Evolutionary conservation across 31 red algal genomes (phyloP), one percentile per base, ranked within the genome.

Genomic region (Asparagopsis taxiformis): DNA sequence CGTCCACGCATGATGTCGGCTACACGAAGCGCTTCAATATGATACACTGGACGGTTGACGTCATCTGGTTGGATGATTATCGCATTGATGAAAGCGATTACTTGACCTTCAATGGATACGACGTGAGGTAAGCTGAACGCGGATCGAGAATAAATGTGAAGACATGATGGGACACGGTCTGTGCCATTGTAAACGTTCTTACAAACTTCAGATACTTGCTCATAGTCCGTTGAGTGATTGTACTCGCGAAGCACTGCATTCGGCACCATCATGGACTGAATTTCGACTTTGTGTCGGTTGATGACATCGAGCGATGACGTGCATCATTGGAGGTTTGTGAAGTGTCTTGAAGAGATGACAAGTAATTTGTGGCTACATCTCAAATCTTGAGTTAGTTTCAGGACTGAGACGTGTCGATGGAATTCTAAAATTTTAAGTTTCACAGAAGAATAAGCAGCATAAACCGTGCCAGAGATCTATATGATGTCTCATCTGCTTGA

Each of bases 161-260:
- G 63, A 44, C 21, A 19, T 3, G 28, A 2, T 10, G 63, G 63
- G 16, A 67, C 4, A 20, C 44, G 44, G 19, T 67, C 63, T 46
- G 13, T 35, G 16, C 63, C 63, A 11, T 24, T 34, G 34, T 67
- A 35, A 25, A 67, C 63, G 34, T 67, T 67, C 25, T 48, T 67
- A 17, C 63, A 67, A 13, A 67, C 20, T 28, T 67, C 63, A 20
- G 34, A 3, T 15, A 67, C 63, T 23, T 67, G 36, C 19, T 38
- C 63, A 6, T 25, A 4, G 21, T 67, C 63, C 3, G 8, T 10
- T 9, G 63, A 17, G 6, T 67, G 26, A 16, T 62, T 32, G 31
- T 62, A 62, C 13, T 26, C 26, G 20, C 58, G 58, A 16, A 29
- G 31, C n/a, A n/a, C n/a, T n/a, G n/a, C n/a, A n/a, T n/a, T n/a